Evolutionary conservation across 495 filamentous ascomycete species (phyloP).

Genomic region (Aspergillus ostianus): DNA sequence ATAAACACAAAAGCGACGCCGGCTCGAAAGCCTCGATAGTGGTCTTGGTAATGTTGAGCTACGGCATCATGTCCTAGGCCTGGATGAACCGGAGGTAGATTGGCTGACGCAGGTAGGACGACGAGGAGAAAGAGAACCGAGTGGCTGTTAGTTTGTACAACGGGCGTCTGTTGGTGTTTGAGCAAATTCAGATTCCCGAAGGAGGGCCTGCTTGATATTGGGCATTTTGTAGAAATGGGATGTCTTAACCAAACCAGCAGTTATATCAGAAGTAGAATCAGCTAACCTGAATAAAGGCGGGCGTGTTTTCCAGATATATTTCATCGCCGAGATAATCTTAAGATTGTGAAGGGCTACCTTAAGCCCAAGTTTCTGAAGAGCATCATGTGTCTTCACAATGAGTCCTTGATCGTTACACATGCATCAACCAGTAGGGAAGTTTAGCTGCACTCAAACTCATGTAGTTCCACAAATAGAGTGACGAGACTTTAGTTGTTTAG

Average conservation of each 20-base stretch:
- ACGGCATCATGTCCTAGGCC: background rate
- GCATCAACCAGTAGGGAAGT: background rate
- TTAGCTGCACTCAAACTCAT: background rate
- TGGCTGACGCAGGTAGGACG: background rate
- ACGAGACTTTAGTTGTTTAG: too few species aligned
- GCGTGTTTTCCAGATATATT: too few species aligned
- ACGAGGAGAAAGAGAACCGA: background rate
- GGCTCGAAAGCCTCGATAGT: background rate
- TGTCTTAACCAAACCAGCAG: background rate
- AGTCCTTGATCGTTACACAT: background rate
- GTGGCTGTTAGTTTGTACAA: background rate
- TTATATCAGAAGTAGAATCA: too few species aligned
- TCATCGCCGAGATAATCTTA: too few species aligned
- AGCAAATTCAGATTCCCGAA: background rate
- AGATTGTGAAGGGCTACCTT: too few species aligned
- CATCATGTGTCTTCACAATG: background rate
- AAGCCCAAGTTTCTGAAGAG: too few species aligned
- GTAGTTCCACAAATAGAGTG: background rate
- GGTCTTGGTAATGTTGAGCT: background rate
- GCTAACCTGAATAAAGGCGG: too few species aligned
- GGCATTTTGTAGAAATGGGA: background rate
- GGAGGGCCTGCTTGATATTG: background rate
- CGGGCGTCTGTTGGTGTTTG: background rate
- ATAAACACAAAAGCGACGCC: background rate
- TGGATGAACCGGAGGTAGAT: background rate